phyloP scores from a whole-genome alignment of 495 filamentous ascomycete genomes.

The Lichenothelia convexa region DNA sequence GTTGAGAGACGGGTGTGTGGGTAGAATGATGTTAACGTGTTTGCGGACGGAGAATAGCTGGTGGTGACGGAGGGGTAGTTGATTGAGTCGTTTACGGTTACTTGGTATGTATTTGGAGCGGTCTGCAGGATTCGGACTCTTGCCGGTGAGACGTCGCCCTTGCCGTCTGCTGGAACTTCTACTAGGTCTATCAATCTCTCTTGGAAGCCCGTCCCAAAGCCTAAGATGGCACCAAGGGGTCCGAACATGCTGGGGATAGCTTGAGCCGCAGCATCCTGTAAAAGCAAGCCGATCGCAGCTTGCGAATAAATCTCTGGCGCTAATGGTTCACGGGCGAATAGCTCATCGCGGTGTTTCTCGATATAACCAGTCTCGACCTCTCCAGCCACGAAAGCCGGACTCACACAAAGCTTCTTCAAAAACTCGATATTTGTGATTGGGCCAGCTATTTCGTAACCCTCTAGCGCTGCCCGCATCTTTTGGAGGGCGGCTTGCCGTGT shows the following conservation, averaged over 20 bases:
- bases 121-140: slow-evolving; percentile 48
- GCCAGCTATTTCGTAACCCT: slow-evolving; percentile 83
- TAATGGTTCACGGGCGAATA: slow-evolving; percentile 14
- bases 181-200: slow-evolving; percentile 38
- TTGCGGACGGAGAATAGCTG: slow-evolving; percentile 3
- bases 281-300: slow-evolving; percentile 52
- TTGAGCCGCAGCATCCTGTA: slow-evolving; percentile 24
- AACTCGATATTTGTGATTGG: slow-evolving; percentile 95
- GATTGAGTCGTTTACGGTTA: slow-evolving; percentile 33
- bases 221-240: slow-evolving; percentile 17
- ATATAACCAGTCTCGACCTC: slow-evolving; percentile 95
- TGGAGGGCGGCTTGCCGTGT: slow-evolving; percentile 65
- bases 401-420: slow-evolving; percentile 65
- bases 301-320: slow-evolving; percentile 41
- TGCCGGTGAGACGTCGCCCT: slow-evolving; percentile 6
- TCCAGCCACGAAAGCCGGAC: slow-evolving; percentile 64
- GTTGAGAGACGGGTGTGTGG: slow-evolving; percentile 64
- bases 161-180: slow-evolving; percentile 27
- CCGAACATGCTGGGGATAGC: slow-evolving; percentile 6
- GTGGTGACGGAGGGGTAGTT: slow-evolving; percentile 6
- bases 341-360: slow-evolving; percentile 58
- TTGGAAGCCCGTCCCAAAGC: slow-evolving; percentile 37
- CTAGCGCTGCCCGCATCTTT: slow-evolving; percentile 63
- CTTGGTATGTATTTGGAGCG: slow-evolving; percentile 40
- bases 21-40: slow-evolving; percentile 42